These are phyloP conservation scores for Mycena venus DNA, from an alignment of 768 basidiomycete genomes.

Conservation along the genomic window DNA sequence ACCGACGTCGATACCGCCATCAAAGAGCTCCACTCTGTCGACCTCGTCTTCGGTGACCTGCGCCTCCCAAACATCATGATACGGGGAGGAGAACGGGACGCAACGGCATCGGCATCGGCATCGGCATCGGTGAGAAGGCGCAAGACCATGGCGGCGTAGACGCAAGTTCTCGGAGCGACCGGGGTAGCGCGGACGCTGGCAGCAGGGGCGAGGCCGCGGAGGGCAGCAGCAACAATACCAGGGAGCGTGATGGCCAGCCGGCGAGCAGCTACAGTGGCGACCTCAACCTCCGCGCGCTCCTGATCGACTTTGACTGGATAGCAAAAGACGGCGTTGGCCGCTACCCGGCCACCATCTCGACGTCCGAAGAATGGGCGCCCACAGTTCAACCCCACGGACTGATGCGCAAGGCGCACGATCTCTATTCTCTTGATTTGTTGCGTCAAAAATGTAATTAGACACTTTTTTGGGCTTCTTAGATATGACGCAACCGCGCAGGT, in stretches of 20 bases:
- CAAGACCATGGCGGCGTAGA: not conserved
- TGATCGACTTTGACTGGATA: conserved; percentile 12
- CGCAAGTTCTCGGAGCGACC: not conserved
- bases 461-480: no score
- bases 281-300: not conserved
- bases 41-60: conserved; percentile 16
- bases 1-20: not conserved
- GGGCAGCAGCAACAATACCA: conserved; percentile 3
- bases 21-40: not conserved
- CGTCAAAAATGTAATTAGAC: not conserved
- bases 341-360: conserved; percentile 18
- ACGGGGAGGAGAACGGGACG: not conserved
- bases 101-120: no score
- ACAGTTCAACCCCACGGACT: not conserved
- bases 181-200: not conserved
- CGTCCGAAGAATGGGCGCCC: not conserved
- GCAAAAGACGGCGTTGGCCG: conserved; percentile 7
- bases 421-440: not conserved
- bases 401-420: conserved; percentile 4
- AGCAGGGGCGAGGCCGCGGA: not conserved
- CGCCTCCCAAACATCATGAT: conserved; percentile 14
- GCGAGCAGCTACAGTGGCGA: not conserved
- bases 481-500: no score
- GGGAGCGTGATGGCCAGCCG: not conserved
- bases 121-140: not conserved